Base-by-base conservation (phyloP, 768 basidiomycete genomes). In the Boletellus ananiceps region DNA sequence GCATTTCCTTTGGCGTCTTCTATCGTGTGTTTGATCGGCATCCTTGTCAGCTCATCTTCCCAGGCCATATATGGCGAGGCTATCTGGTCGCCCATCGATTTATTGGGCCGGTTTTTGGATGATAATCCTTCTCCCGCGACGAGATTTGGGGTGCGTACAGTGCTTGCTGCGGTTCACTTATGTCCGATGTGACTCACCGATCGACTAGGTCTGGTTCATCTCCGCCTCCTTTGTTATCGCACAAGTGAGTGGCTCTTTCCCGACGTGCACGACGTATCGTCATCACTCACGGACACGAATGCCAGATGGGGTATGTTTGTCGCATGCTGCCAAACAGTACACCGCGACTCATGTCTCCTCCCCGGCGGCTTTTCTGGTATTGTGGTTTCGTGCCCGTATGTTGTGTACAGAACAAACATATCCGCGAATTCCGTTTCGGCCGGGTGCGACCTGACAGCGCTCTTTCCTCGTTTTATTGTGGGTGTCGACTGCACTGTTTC, bases 371-470 rank as follows among this genome's bases (percentile, higher is more conserved):
- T 29, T 29, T 29, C 11, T 29, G 27, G 29, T 29, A 25, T 40
- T 11, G 43, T 27, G 19, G 16, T 49, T 50, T 43, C 47, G 57
- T 19, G 19, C 18, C 16, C 40, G 54, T 54, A 44, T 44, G 42
- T 16, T 46, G 46, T 46, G 46, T 48, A 49, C 55, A 84, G 83
- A 15, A 87, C 85, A 27, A 90, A 88, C 65, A 85, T 88, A 58
- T 84, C 86, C 9, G 88, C 88, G 27, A 91, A 92, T 69, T 83
- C 85, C 5, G 80, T 91, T 61, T 85, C 82, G 38, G 88, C 89
- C 4, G 88, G 90, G 13, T 89, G 87, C 60, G 88, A 92, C 65
- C 67, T 92, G 57, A 91, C 88, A 2, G 81, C 88, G 3, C 75
- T 91, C 27, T 73, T 81, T 56, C 89, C 90, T 47, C 82, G 82